These are phyloP conservation scores for Aspergillus indologenus DNA, from an alignment of 495 filamentous ascomycete genomes.

Conservation along the genomic window DNA sequence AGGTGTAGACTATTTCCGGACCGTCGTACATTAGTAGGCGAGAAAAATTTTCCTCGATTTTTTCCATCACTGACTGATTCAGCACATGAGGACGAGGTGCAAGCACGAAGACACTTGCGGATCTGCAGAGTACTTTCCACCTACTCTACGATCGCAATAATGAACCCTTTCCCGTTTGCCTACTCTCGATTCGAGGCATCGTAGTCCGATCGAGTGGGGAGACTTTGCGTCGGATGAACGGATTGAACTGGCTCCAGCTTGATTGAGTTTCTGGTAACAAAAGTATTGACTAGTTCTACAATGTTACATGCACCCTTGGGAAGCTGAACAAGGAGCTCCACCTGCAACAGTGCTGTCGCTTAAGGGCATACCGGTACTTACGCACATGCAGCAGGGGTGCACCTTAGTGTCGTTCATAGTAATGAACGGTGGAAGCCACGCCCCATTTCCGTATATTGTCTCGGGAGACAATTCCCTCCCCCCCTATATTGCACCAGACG, in stretches of 20 bases:
- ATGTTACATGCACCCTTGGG: not conserved
- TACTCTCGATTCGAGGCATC: not conserved
- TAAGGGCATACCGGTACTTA: not conserved
- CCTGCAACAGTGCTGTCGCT: not conserved
- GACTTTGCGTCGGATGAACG: not conserved
- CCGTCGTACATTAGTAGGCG: not conserved
- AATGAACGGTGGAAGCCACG: not conserved
- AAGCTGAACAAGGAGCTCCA: not conserved
- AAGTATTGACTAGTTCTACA: not conserved
- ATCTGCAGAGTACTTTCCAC: not conserved
- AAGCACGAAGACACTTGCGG: not conserved
- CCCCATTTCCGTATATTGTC: not conserved
- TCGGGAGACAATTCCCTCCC: not conserved
- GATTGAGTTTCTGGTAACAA: not conserved
- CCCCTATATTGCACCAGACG: not conserved
- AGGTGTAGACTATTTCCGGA: not conserved
- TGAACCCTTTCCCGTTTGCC: not conserved
- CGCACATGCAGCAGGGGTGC: not conserved
- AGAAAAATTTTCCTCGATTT: not conserved
- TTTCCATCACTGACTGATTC: too few relatives aligned
- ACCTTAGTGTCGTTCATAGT: not conserved
- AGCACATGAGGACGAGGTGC: not conserved
- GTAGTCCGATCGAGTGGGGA: not conserved
- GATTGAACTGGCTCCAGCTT: not conserved
- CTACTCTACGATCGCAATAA: not conserved